Evolutionary conservation across 2,329 filamentous ascomycete genomes (phyloP).

Genomic region (Epichloe aotearoae): DNA sequence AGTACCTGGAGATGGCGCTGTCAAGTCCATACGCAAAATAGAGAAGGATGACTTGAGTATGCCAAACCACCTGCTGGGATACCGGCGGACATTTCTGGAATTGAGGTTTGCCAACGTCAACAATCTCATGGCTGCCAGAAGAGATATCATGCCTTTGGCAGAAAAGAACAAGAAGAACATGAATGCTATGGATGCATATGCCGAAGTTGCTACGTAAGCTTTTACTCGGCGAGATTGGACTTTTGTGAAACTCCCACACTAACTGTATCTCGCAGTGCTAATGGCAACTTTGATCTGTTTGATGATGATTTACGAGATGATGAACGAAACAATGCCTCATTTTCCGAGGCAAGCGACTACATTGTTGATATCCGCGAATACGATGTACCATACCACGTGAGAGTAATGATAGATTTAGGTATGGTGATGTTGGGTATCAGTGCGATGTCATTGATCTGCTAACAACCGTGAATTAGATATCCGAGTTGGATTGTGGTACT

Average conservation of each 20-base stretch:
- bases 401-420: slow-evolving; percentile 94
- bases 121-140: slow-evolving; percentile 74
- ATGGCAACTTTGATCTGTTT: slow-evolving; percentile 85
- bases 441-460: slow-evolving; percentile 8
- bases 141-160: slow-evolving; percentile 75
- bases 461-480: slow-evolving; percentile 49
- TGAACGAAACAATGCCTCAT: slow-evolving; percentile 59
- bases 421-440: slow-evolving; percentile 10
- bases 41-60: slow-evolving; percentile 90
- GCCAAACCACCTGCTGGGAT: slow-evolving; percentile 91
- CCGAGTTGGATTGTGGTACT: slow-evolving; percentile 93
- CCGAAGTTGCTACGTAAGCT: slow-evolving; percentile 77
- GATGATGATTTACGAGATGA: slow-evolving; percentile 79
- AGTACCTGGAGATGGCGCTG: slow-evolving; percentile 62
- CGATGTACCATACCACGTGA: slow-evolving; percentile 97
- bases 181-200: slow-evolving; percentile 96
- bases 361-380: slow-evolving; percentile 98
- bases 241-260: slow-evolving; percentile 2
- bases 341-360: slow-evolving; percentile 86
- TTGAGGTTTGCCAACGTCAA: slow-evolving; percentile 77
- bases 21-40: slow-evolving; percentile 64
- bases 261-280: slow-evolving; percentile 37
- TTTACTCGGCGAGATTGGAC: not conserved
- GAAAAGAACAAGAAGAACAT: slow-evolving; percentile 95
- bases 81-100: slow-evolving; percentile 77